Conservation (phyloP, 495 filamentous ascomycete genomes). For the Thermochaetoides thermophila region DNA sequence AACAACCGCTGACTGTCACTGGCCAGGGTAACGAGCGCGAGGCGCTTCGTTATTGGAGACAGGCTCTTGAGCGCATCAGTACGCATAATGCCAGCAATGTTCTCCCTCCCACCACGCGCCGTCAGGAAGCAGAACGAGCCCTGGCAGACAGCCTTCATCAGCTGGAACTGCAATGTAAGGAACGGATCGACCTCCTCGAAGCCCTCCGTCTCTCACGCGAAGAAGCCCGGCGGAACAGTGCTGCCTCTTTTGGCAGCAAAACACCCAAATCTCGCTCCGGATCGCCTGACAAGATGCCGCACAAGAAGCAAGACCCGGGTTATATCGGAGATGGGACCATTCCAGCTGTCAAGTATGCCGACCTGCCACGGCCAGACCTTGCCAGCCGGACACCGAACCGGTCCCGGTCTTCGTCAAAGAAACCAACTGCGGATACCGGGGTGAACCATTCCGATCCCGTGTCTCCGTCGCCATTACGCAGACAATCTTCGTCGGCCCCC, state of each 20-base stretch:
- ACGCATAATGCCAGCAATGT: constrained; percentile 69
- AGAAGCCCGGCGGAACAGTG: constrained; percentile 32
- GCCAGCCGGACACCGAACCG: constrained; percentile 42
- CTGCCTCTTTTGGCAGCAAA: constrained; percentile 1
- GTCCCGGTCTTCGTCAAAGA: constrained; percentile 36
- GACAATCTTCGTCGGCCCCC: no score
- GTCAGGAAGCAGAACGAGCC: constrained; percentile 71
- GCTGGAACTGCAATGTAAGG: constrained; percentile 86
- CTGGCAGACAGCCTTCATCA: constrained; percentile 66
- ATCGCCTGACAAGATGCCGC: constrained; percentile 16
- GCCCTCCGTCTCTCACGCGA: constrained; percentile 63
- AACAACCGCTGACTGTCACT: constrained; percentile 5
- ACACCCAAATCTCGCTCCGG: no score
- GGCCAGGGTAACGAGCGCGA: constrained; percentile 78
- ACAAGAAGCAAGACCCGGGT: constrained; percentile 27
- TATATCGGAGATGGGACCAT: constrained; percentile 72
- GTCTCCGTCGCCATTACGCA: constrained; percentile 20
- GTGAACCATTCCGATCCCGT: constrained; percentile 9
- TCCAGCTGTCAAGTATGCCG: constrained; percentile 60
- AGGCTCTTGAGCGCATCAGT: constrained; percentile 80
- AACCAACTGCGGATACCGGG: constrained; percentile 15
- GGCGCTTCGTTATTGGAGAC: constrained; percentile 82
- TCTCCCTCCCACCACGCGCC: constrained; percentile 52
- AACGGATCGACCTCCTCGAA: constrained; percentile 78
- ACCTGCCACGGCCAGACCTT: constrained; percentile 56